Evolutionary conservation across 2,329 filamentous ascomycete genomes (phyloP), one percentile per base, ranked within the genome.

Genomic region (Pseudopithomyces maydicus): DNA sequence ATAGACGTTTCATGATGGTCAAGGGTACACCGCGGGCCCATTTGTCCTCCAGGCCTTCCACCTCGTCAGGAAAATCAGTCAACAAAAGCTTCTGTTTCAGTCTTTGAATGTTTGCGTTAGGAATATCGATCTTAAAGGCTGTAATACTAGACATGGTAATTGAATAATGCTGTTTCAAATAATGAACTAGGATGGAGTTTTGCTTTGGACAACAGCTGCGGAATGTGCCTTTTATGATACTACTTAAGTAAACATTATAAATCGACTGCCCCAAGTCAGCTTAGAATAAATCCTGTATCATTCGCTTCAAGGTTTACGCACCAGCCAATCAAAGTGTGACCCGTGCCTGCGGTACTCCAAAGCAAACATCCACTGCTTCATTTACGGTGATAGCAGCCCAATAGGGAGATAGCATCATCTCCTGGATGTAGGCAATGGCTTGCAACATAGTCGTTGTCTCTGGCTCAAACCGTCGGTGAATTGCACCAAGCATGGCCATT

Each of bases 11-110:
- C 56, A 90, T 74, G 52, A 89, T 85, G 2, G 75, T 72, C 0
- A 89, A 72, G 0, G 87, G 87, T 11, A 83, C 79, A n/a, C 88
- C 88, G 62, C 86, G 83, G n/a, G 83, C 78, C 85, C 85, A 55
- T 8, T 41, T 85, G 17, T 72, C 62, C 29, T 45, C 33, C 14
- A n/a, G 5, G 14, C 66, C 62, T n/a, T 71, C 69, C 2, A 78
- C 75, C 67, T 88, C 85, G 64, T 85, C 81, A 0, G 86, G 86
- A 46, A 86, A 85, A 6, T 78, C 78, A 3, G 84, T 74, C 1
- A 80, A 72, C 0, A 78, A 69, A 1, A 90, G 81, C 64, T 86
- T 87, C 23, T 80, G 76, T 57, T 81, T 79, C 2, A 89, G 78
- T 14, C 77, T 76, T 8, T 82, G 73, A 15, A 89, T 69, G 6